Evolutionary conservation across 2,329 filamentous ascomycete genomes (phyloP).

Genomic region (Magnaporthiopsis incrustans): DNA sequence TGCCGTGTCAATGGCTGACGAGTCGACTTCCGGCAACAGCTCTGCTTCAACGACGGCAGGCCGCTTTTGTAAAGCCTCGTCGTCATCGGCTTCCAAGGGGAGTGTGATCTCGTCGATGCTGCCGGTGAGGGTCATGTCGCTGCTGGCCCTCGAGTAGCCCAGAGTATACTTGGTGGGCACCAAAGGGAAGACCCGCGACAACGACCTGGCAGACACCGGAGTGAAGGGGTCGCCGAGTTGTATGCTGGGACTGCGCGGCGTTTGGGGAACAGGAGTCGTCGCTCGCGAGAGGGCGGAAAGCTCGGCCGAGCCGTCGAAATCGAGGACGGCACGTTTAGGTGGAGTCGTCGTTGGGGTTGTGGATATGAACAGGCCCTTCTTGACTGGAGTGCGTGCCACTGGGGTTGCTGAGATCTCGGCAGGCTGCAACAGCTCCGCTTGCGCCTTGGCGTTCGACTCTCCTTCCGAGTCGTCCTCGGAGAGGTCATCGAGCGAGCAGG

Average conservation of each 20-base stretch:
- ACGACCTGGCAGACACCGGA: neutral
- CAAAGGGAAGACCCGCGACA: conserved; percentile 8
- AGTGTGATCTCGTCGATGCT: neutral
- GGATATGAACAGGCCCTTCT: neutral
- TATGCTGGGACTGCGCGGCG: neutral
- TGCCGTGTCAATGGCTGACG: neutral
- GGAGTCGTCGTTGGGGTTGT: neutral
- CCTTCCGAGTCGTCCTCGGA: conserved; percentile 16
- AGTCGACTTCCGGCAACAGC: neutral
- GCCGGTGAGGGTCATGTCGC: conserved; percentile 4
- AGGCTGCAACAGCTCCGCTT: neutral
- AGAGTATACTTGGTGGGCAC: conserved; percentile 6
- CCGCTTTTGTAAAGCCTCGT: neutral
- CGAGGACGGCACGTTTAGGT: neutral
- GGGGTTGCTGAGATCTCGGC: neutral
- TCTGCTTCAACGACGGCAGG: neutral
- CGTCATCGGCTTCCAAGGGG: neutral
- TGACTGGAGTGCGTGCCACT: neutral
- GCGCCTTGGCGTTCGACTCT: neutral
- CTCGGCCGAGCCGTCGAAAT: neutral
- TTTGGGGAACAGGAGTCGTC: neutral
- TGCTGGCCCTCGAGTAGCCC: neutral
- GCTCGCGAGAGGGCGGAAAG: neutral
- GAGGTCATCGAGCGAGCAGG: conserved; percentile 34
- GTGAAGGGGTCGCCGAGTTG: neutral